These are phyloP conservation scores for Cystobasidium ongulense DNA, from an alignment of 768 basidiomycete species.

Conservation along the genomic window DNA sequence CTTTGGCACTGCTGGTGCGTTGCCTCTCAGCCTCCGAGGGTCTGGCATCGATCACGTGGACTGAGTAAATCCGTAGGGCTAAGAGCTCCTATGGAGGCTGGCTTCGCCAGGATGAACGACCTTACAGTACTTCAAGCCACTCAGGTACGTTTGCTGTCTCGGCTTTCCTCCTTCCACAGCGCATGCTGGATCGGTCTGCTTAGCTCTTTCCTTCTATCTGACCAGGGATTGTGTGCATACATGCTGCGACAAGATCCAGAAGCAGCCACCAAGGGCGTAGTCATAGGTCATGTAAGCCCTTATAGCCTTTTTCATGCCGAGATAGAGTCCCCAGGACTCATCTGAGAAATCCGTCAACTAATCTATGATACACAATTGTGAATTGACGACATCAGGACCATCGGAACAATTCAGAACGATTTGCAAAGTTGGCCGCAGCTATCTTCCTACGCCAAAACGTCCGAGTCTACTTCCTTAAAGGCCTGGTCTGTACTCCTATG, in stretches of 20 bases:
- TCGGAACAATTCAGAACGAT: constrained; percentile 65
- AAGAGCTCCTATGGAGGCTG: constrained; percentile 47
- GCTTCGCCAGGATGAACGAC: constrained; percentile 87
- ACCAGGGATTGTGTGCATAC: constrained; percentile 68
- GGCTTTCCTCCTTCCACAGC: neutral
- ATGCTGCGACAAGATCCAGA: constrained; percentile 53
- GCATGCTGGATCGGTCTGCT: neutral
- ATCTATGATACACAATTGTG: neutral
- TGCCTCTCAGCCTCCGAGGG: neutral
- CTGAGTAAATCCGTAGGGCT: neutral
- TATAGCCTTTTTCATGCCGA: too few relatives aligned
- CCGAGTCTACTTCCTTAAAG: constrained; percentile 62
- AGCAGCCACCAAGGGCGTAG: constrained; percentile 59
- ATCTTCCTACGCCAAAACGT: constrained; percentile 60
- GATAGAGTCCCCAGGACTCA: neutral
- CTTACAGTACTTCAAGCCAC: constrained; percentile 48
- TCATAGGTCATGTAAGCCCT: constrained; percentile 56
- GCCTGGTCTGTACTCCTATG: constrained; percentile 60
- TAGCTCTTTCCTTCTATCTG: neutral
- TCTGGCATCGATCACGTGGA: constrained; percentile 5
- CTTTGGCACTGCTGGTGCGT: constrained; percentile 23
- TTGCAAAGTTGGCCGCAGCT: constrained; percentile 66
- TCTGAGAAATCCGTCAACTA: neutral
- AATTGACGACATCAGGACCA: constrained; percentile 56
- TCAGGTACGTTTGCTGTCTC: constrained; percentile 20